Base-by-base conservation (phyloP, 345 rosid species). In the Salix suchowensis region DNA sequence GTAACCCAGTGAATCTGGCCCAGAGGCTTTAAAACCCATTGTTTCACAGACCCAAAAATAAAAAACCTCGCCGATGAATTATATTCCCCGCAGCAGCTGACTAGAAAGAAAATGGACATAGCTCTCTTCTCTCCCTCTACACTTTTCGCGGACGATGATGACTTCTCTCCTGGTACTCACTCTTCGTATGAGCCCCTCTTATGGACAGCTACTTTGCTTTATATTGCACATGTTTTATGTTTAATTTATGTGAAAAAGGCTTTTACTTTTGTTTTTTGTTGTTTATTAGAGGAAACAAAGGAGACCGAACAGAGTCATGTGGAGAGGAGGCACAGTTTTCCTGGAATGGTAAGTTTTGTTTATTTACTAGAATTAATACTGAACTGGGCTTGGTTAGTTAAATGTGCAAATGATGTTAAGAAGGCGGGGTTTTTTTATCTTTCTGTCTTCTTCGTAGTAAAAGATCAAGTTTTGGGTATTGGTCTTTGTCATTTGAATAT, bases 61-160 rank as follows among this genome's bases (percentile, higher is more conserved):
- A 4, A 13, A 44, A 44, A 44, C 50, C 50, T 44, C 5, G 4
- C 18, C 14, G 50, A 13, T 44, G 50, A 44, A 44, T 44, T 7
- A 13, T 12, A 4, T 44, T 12, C 18, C 18, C 5, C 14, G 16
- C 50, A 44, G 50, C 50, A 44, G 50, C 50, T 44, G 50, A 44
- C 50, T 3, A 21, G 42, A 39, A 46, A 9, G 18, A 46, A 52
- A 67, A 95, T 93, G 98, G 99, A 96, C 87, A 89, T 89, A 48
- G 97, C 99, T 67, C 88, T 92, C 68, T 96, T 96, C 86, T 96
- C 99, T n/a, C 91, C 98, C 39, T 89, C 96, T 37, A 86, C 96
- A 12, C 96, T 96, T 64, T 96, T 92, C 82, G 89, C 88, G 70
- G 96, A 78, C 50, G 88, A 84, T 46, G 91, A 77, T 72, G 92